These are phyloP conservation scores for Rhododendron kiyosumense DNA, from an alignment of 148 eudicot species.

Conservation along the genomic window DNA sequence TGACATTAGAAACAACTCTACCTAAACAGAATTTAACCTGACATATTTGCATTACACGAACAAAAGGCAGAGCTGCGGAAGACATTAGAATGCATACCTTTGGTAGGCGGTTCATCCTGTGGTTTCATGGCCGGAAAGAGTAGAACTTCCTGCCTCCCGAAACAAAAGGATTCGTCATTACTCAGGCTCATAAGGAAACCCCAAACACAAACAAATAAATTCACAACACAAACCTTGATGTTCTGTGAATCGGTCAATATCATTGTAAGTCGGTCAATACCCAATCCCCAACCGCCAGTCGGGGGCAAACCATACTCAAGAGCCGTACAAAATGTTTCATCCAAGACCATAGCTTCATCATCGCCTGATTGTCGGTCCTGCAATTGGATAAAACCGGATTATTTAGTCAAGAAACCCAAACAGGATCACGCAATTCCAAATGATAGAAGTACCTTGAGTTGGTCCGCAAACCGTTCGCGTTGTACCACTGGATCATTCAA, in stretches of 20 bases:
- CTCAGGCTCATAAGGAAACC: not conserved
- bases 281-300: constrained; percentile 95
- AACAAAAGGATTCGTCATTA: not conserved
- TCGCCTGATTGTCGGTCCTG: constrained; percentile 97
- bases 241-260: constrained; percentile 86
- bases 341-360: constrained; percentile 97
- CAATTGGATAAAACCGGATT: constrained; percentile 11
- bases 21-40: not conserved
- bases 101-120: constrained; percentile 71
- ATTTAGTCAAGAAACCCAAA: not conserved
- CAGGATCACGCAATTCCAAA: not conserved
- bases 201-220: not conserved
- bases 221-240: constrained; percentile 59
- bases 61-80: not conserved
- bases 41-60: not conserved
- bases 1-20: not conserved
- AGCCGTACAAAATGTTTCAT: constrained; percentile 85
- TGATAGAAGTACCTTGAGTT: constrained; percentile 60
- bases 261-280: constrained; percentile 86
- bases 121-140: constrained; percentile 97
- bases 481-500: constrained; percentile 95
- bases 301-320: constrained; percentile 94
- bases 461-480: constrained; percentile 90
- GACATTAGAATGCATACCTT: constrained; percentile 27
- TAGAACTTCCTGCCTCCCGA: constrained; percentile 64